Base-by-base conservation (phyloP, 805 yeast species). In the Candida namnaoensis region DNA sequence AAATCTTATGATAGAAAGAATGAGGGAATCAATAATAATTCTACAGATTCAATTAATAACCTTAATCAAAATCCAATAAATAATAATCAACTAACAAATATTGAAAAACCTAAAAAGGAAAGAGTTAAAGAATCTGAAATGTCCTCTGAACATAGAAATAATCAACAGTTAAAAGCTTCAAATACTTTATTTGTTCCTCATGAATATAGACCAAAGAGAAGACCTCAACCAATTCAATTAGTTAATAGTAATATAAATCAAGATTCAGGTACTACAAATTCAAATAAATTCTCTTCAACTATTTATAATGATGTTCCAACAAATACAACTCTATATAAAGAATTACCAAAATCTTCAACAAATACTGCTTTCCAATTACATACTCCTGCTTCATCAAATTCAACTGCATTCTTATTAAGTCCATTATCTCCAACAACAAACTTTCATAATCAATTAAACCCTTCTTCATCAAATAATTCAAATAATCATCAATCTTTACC, bases 151-250 rank as follows among this genome's bases (percentile, higher is more conserved):
- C 32, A 14, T 23, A 30, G 24, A 14, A 9, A 36, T 38, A 32
- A 7, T 5, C 14, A 40, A 41, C 35, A 45, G 37, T 19, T 38
- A 37, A 11, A 45, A 7, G 46, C 52, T 10, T 37, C 51, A 14
- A 15, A 40, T 7, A 46, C 49, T 1, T 37, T 54, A 6, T 19
- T 45, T 9, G 43, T 44, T 37, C 58, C 58, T 3, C 39, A 53
- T 5, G 54, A 52, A 35, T 54, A 48, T 44, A 47, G 51, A 39
- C 43, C 59, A 3, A 54, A 53, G 38, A 56, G 50, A 38, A 48
- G 59, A 38, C 59, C 59, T 28, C 45, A 51, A 12, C 59, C 59
- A 7, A 40, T 54, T 27, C 48, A 44, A 3, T 35, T 53, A 5
- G 43, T 48, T 1, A 11, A 46, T 7, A 38, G 46, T 19, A 45